Conservation (phyloP, 768 basidiomycete species). For the Strobilomyces confusus region DNA sequence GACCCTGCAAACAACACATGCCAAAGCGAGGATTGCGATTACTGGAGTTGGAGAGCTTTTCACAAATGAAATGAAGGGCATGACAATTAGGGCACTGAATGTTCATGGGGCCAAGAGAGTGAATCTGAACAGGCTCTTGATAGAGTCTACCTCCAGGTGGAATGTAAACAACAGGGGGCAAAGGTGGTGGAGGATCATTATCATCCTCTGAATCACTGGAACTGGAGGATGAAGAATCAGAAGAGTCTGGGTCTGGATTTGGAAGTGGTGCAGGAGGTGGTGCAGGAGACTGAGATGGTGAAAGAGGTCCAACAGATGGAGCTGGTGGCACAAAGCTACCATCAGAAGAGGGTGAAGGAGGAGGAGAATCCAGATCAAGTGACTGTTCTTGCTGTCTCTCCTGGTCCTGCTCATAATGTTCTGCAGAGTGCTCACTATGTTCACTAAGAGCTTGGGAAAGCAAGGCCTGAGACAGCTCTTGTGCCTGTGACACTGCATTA, state of each 20-base stretch:
- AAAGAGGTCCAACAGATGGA: no score
- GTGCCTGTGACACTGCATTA: background rate
- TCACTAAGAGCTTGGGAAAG: background rate
- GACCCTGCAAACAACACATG: conserved; percentile 27
- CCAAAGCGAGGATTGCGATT: conserved; percentile 16
- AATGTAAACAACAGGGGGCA: background rate
- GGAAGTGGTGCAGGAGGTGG: background rate
- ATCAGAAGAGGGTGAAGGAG: background rate
- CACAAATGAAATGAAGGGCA: conserved; percentile 15
- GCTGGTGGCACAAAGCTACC: no score
- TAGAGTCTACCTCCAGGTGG: conserved; percentile 9
- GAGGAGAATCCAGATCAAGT: background rate
- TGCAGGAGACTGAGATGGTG: no score
- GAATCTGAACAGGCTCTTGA: conserved; percentile 1
- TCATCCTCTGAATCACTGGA: background rate
- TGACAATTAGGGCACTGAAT: conserved; percentile 14
- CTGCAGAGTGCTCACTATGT: background rate
- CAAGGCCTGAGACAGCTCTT: background rate
- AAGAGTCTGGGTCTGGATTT: background rate
- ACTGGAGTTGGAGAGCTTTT: conserved; percentile 5
- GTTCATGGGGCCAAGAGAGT: conserved; percentile 7
- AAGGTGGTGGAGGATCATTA: background rate
- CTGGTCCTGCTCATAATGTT: conserved; percentile 4
- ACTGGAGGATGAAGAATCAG: background rate
- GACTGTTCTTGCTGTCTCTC: background rate